Evolutionary conservation across 257 asterid genomes (phyloP), one percentile per base, ranked within the genome.

Genomic region (Nemophila menziesii): DNA sequence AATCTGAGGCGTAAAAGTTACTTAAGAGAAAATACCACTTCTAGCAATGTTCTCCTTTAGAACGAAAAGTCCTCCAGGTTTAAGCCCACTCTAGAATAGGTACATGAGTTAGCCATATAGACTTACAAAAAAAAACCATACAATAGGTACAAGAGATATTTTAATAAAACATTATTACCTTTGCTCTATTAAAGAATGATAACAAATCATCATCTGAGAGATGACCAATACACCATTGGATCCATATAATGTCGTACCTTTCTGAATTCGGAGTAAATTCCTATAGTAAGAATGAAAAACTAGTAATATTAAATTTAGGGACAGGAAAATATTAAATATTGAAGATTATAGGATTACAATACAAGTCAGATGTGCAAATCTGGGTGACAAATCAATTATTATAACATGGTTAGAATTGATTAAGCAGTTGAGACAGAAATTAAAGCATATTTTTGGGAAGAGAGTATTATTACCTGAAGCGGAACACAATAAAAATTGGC

Each of bases 171-270:
- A 21, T 22, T 22, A 34, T 60, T 59, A 79, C 94, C 96, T 76
- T 71, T 52, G 98, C 93, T 55, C 94, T 77, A 23, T 67, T 65
- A 72, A 90, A 85, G 67, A 90, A 90, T 44, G 89, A 62, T 22
- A 90, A 61, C 27, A 90, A 67, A 58, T 90, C 98, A 23, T 90
- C 96, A 64, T 90, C 96, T 17, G 94, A 73, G 55, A 90, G 94
- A 70, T 90, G 98, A 24, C 96, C 96, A 48, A 90, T 90, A 54
- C 98, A 90, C 98, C 98, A 90, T 58, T 90, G 98, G 36, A 90
- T 68, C 98, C 98, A 90, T 66, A 90, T 90, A 52, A 87, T 51
- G 49, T 90, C 89, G 16, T 85, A 90, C 61, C 98, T 79, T 68
- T 47, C 63, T 48, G 82, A 60, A 67, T 81, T 81, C 2, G 98